Evolutionary conservation across 1,284 basidiomycete species (phyloP).

Genomic region (Earliella scabrosa): DNA sequence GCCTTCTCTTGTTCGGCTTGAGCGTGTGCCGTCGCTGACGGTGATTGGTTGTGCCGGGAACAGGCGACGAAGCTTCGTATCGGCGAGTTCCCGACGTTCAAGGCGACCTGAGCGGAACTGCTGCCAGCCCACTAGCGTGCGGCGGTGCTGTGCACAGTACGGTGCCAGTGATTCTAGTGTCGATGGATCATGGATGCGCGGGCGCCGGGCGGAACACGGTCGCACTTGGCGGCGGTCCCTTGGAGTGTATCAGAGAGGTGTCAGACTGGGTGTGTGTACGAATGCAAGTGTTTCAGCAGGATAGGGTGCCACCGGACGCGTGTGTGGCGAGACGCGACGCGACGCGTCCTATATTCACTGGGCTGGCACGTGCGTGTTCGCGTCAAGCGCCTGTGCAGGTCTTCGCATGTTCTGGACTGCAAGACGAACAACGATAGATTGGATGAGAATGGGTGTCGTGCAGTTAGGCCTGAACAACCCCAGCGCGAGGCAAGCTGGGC

Average conservation of each 20-base stretch:
- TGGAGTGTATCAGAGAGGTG: background rate
- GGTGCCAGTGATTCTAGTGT: background rate
- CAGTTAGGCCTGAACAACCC: too few relatives aligned
- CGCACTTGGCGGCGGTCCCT: too few relatives aligned
- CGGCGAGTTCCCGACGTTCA: slow-evolving; percentile 51
- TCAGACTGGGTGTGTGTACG: background rate
- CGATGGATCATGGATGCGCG: background rate
- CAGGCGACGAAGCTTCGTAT: slow-evolving; percentile 60
- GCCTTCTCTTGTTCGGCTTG: too few relatives aligned
- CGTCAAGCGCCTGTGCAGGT: background rate
- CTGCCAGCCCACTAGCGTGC: too few relatives aligned
- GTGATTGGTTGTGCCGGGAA: background rate
- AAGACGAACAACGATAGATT: too few relatives aligned
- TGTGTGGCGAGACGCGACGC: slow-evolving; percentile 17
- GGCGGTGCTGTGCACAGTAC: too few relatives aligned
- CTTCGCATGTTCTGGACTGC: background rate
- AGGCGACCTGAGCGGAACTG: slow-evolving; percentile 9
- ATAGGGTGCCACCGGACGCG: slow-evolving; percentile 1
- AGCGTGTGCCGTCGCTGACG: background rate
- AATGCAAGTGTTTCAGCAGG: slow-evolving; percentile 4
- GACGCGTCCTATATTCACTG: slow-evolving; percentile 7
- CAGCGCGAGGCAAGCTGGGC: too few relatives aligned
- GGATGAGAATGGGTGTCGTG: too few relatives aligned
- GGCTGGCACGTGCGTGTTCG: background rate
- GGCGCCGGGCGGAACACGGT: too few relatives aligned